Conservation (phyloP, 139 green algal species). For the Spirogloea muscicola region DNA sequence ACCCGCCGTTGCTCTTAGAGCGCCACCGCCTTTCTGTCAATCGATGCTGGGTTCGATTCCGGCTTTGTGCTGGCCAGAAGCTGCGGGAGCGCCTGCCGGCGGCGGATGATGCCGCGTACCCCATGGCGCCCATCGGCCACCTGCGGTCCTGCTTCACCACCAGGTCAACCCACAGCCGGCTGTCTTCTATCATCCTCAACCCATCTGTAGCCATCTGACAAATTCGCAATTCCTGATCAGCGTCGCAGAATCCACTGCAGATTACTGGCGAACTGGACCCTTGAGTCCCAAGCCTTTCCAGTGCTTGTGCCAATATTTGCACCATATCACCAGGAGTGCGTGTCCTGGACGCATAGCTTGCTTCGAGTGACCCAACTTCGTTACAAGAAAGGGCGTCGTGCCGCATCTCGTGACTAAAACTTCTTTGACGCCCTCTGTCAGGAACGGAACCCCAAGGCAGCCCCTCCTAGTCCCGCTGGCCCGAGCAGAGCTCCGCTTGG, state of each 20-base stretch:
- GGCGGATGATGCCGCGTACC: too few relatives aligned
- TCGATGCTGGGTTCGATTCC: too few relatives aligned
- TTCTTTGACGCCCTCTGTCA: not conserved
- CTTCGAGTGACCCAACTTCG: not conserved
- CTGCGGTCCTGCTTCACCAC: too few relatives aligned
- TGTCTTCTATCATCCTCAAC: too few relatives aligned
- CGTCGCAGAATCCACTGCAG: not conserved
- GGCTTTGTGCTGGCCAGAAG: too few relatives aligned
- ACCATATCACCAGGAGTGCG: not conserved
- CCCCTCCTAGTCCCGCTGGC: conserved; percentile 16
- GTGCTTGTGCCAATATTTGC: not conserved
- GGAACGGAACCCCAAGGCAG: conserved; percentile 24
- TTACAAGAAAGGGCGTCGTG: not conserved
- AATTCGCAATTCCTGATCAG: too few relatives aligned
- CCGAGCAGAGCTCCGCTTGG: conserved; percentile 55
- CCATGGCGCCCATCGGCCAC: too few relatives aligned
- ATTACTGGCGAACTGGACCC: not conserved
- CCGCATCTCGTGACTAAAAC: not conserved
- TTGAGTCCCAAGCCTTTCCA: not conserved
- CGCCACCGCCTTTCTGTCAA: too few relatives aligned
- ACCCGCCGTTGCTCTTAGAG: too few relatives aligned
- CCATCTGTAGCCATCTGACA: too few relatives aligned
- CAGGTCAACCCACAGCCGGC: too few relatives aligned
- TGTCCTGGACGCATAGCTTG: not conserved
- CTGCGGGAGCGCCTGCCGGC: too few relatives aligned